Conservation (phyloP, 768 basidiomycete genomes). For the Agrocybe chaxingu region DNA sequence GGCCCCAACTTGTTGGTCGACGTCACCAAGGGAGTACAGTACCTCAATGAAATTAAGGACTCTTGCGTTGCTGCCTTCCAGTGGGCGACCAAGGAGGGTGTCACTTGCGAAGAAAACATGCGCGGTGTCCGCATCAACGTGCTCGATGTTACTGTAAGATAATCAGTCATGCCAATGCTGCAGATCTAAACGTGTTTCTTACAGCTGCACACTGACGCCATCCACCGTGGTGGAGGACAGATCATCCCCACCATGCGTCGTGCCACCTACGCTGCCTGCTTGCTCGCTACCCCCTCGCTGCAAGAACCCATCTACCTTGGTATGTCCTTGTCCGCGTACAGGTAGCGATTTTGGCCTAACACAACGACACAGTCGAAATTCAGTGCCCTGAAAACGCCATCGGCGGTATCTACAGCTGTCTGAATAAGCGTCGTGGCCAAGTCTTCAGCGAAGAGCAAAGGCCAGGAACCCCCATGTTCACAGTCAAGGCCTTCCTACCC, state of each 20-base stretch:
- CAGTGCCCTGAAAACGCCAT: constrained; percentile 97
- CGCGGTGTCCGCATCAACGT: constrained; percentile 97
- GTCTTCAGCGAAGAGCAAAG: constrained; percentile 98
- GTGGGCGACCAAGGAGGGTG: constrained; percentile 99
- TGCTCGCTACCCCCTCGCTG: constrained; percentile 86
- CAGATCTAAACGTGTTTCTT: constrained; percentile 6
- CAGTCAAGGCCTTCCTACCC: constrained; percentile 94
- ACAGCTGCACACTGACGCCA: constrained; percentile 96
- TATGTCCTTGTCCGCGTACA: constrained; percentile 26
- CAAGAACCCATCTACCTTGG: constrained; percentile 97
- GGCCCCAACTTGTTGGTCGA: constrained; percentile 97
- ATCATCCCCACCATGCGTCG: constrained; percentile 97
- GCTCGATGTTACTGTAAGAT: constrained; percentile 86
- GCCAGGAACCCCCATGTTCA: constrained; percentile 98
- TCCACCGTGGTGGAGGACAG: constrained; percentile 99
- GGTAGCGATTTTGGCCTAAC: not conserved
- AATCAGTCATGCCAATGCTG: not conserved
- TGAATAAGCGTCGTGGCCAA: constrained; percentile 98
- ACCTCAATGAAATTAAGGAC: constrained; percentile 99
- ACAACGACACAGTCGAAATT: constrained; percentile 71
- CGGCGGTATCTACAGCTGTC: constrained; percentile 91
- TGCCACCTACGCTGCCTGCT: constrained; percentile 91
- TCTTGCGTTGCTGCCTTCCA: constrained; percentile 99
- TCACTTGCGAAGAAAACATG: constrained; percentile 96
- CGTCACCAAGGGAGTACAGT: constrained; percentile 98